phyloP scores from a whole-genome alignment of 1,284 basidiomycete genomes.

The Ceratobasidium sp. region DNA sequence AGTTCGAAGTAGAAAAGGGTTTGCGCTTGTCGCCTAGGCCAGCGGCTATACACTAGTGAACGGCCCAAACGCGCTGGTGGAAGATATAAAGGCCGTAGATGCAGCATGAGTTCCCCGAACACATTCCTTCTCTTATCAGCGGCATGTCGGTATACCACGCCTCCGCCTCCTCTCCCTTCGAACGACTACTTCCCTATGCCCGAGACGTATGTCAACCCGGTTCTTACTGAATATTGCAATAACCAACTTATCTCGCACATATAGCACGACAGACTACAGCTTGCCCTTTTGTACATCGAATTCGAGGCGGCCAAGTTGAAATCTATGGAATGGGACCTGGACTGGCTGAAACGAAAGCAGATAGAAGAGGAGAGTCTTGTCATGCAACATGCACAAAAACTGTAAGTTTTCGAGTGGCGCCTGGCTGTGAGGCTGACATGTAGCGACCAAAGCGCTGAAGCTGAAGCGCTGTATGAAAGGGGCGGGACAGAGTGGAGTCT shows the following conservation, averaged over 20 bases:
- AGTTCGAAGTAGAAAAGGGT: not conserved
- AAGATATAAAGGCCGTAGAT: not conserved
- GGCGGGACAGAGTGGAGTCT: not conserved
- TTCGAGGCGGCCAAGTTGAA: not conserved
- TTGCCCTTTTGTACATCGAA: slow-evolving; percentile 15
- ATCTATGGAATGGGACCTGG: not conserved
- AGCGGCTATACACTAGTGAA: not conserved
- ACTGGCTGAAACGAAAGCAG: not conserved
- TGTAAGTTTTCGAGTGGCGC: not conserved
- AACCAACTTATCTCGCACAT: too few species aligned
- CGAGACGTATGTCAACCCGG: not conserved
- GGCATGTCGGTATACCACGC: not conserved
- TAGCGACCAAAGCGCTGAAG: not conserved
- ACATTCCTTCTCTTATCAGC: not conserved
- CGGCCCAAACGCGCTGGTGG: not conserved
- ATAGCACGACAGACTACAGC: slow-evolving; percentile 16
- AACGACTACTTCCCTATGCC: slow-evolving; percentile 16
- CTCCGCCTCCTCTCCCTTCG: not conserved
- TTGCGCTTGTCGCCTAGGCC: not conserved
- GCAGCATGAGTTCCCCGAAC: not conserved
- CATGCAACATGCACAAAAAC: not conserved
- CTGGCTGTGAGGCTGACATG: not conserved
- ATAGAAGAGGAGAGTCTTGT: not conserved
- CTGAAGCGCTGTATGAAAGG: not conserved
- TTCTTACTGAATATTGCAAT: not conserved